Conservation (phyloP, 306 rosid genomes). For the Castanopsis chinensis region DNA sequence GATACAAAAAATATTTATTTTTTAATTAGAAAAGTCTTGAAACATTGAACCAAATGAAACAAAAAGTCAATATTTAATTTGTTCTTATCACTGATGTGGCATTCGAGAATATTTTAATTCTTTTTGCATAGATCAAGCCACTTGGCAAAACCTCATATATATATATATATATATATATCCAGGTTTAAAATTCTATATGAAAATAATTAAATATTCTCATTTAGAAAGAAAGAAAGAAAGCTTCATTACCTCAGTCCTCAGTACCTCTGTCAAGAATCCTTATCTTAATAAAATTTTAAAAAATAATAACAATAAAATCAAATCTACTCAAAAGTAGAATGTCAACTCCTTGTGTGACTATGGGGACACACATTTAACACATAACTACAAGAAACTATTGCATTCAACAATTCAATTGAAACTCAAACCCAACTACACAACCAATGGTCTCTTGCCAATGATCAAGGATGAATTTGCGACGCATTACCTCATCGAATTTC, state of each 20-base stretch:
- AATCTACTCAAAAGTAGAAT: not conserved
- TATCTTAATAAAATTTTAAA: not conserved
- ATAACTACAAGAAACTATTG: not conserved
- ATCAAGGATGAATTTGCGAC: constrained; percentile 6
- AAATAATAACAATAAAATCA: not conserved
- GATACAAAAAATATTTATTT: too few relatives aligned
- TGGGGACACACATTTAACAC: not conserved
- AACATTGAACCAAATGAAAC: too few relatives aligned
- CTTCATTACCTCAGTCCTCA: not conserved
- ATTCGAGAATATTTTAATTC: too few relatives aligned
- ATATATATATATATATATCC: not conserved
- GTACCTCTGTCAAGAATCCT: not conserved
- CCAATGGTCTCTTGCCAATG: not conserved
- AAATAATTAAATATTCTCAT: not conserved
- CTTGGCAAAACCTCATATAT: not conserved
- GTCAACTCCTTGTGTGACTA: not conserved
- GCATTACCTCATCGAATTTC: constrained; percentile 83
- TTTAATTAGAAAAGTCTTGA: too few relatives aligned
- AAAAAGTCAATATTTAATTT: too few relatives aligned
- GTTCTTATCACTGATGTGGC: too few relatives aligned
- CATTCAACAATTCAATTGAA: not conserved
- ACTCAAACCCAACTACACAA: not conserved
- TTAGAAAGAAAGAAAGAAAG: not conserved
- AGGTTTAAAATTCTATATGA: too few relatives aligned
- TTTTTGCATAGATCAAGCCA: too few relatives aligned